Percentiles rank a stretch among this genome's conserved stretches.
These are phyloP conservation scores for Dothideomycetidae sp. DNA, from an alignment of 2,329 filamentous ascomycete genomes.

Conservation along the genomic window DNA sequence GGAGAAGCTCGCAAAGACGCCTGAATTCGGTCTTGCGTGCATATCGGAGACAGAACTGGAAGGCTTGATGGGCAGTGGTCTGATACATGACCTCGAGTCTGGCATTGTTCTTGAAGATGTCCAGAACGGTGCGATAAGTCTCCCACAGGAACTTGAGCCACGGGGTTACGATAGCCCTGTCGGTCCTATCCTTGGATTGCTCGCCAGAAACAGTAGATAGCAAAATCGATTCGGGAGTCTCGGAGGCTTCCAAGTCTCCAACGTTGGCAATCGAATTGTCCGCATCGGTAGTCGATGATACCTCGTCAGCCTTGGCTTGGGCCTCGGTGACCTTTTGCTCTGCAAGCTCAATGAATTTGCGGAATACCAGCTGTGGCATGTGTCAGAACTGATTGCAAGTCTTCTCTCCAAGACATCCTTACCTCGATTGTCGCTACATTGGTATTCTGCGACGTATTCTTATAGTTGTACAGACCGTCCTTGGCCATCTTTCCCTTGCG, in stretches of 20 bases:
- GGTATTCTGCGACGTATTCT: conserved; percentile 98
- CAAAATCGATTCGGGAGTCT: conserved; percentile 95
- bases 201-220: conserved; percentile 96
- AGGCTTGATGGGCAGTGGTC: conserved; percentile 92
- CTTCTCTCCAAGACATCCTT: conserved; percentile 19
- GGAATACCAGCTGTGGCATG: conserved; percentile 64
- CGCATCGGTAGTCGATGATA: conserved; percentile 75
- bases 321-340: conserved; percentile 92
- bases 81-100: conserved; percentile 96
- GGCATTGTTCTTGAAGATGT: conserved; percentile 98
- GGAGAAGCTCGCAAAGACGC: conserved; percentile 90
- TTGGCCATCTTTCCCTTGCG: conserved; percentile 98
- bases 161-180: conserved; percentile 93
- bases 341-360: conserved; percentile 94
- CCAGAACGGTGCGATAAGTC: conserved; percentile 93
- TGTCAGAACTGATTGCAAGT: conserved; percentile 5
- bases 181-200: conserved; percentile 91
- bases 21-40: conserved; percentile 98
- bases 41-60: conserved; percentile 98
- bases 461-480: conserved; percentile 98
- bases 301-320: conserved; percentile 88
- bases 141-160: conserved; percentile 99
- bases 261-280: conserved; percentile 58
- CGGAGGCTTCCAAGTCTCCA: conserved; percentile 90
- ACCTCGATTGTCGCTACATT: conserved; percentile 97